Evolutionary conservation across 2,329 filamentous ascomycete genomes (phyloP), one percentile per base, ranked within the genome.

Genomic region (Cladosporium sp.): DNA sequence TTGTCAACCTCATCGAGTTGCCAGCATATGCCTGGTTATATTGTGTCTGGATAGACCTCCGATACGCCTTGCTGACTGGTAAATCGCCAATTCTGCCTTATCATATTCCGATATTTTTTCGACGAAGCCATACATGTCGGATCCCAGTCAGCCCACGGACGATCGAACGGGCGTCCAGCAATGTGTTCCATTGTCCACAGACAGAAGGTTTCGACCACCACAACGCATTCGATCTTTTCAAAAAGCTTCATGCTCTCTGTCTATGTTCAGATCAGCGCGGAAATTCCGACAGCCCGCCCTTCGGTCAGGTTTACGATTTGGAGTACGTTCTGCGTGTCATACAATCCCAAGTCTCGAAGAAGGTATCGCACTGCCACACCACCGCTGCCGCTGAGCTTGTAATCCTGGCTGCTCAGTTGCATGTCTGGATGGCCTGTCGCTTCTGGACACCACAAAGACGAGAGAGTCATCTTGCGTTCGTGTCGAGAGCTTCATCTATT

Each of bases 391-490:
- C 23, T 32, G 39, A 49, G 16, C 58, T 60, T 26, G 26, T 28
- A 13, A 51, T 49, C 4, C 10, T 48, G 13, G 39, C 58, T 14
- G 43, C 14, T 13, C 58, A 60, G 13, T 32, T 60, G n/a, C 58
- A 60, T 23, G 36, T 58, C 36, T 58, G 57, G 57, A 58, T 58
- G 57, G 57, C 25, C n/a, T 58, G 34, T 18, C 57, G 57, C 57
- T 58, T 58, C 36, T 58, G 57, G 57, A 58, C 57, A 46, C 57
- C 57, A 13, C 57, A 58, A 8, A 48, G 58, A 13, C 39, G 58
- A 25, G 58, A 49, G 43, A 23, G 7, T 23, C 58, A 60, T 32
- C 58, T 60, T 16, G 39, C 58, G 8, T 49, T 49, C 26, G 14
- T 60, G 4, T 32, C 39, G 18, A 48, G 43, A 60, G 58, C 58